Evolutionary conservation across 441 rosid genomes (phyloP).

Genomic region (Erodium moschatum): DNA sequence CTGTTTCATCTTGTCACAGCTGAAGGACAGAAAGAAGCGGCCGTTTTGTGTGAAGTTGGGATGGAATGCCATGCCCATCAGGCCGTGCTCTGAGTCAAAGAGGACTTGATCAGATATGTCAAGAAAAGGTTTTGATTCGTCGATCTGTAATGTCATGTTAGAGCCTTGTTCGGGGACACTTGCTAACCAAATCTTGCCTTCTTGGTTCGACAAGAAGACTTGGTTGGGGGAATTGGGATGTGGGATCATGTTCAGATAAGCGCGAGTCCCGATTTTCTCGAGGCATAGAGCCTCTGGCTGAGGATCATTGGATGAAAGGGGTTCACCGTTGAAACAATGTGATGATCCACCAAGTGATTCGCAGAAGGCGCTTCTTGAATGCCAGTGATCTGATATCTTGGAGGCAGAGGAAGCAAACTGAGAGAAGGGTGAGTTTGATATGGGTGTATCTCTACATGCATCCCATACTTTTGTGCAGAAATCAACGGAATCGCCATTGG

Average conservation of each 20-base stretch:
- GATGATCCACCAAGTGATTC: too few relatives aligned
- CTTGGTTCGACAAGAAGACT: background rate
- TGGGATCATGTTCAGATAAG: constrained; percentile 4
- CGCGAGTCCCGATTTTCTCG: background rate
- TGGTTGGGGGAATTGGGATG: background rate
- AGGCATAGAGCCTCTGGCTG: constrained; percentile 6
- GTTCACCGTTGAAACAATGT: too few relatives aligned
- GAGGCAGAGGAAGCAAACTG: too few relatives aligned
- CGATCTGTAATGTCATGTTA: background rate
- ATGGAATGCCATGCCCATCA: background rate
- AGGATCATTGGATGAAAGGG: too few relatives aligned
- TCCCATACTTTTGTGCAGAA: too few relatives aligned
- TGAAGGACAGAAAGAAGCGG: constrained; percentile 4
- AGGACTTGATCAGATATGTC: background rate
- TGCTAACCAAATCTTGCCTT: constrained; percentile 2
- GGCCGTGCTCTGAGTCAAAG: background rate
- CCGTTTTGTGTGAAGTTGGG: constrained; percentile 1
- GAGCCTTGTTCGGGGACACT: background rate
- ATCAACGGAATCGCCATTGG: too few relatives aligned
- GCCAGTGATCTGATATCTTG: too few relatives aligned
- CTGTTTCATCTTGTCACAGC: constrained; percentile 5
- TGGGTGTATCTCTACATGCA: too few relatives aligned
- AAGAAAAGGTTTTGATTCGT: constrained; percentile 4
- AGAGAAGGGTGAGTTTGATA: too few relatives aligned
- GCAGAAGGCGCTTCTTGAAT: too few relatives aligned